These are phyloP conservation scores for Cunninghamia lanceolata DNA, from an alignment of 75 land plant species.

Conservation along the genomic window DNA sequence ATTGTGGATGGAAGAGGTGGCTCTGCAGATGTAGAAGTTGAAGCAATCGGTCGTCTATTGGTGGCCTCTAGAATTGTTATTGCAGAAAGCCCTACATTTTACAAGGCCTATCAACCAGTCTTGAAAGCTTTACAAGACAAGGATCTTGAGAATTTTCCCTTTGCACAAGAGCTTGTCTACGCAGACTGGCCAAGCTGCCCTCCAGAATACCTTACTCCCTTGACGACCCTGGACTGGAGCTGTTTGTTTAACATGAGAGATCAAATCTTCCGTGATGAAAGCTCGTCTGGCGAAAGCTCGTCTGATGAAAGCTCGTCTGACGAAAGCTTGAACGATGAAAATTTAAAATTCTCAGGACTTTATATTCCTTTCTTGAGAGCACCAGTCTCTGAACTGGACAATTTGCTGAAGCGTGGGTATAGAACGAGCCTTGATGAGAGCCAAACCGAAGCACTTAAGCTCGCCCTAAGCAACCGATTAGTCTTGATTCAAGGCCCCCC, in stretches of 20 bases:
- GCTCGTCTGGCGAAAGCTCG: background rate
- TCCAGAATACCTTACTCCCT: constrained; percentile 17
- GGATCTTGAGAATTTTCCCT: constrained; percentile 21
- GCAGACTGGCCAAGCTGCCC: background rate
- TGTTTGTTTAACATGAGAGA: constrained; percentile 6
- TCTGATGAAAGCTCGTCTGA: background rate
- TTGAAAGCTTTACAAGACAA: constrained; percentile 17
- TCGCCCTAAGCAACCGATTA: constrained; percentile 15
- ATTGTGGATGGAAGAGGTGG: background rate
- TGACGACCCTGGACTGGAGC: constrained; percentile 14
- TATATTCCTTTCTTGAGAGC: background rate
- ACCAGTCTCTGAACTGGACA: background rate
- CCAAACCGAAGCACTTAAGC: constrained; percentile 21
- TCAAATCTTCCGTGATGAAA: background rate
- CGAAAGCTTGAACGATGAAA: background rate
- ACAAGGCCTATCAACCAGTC: constrained; percentile 23
- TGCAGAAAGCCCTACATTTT: constrained; percentile 29
- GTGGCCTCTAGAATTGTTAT: constrained; percentile 12
- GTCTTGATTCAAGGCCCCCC: constrained; percentile 28
- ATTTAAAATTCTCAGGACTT: background rate
- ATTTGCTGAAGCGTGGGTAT: background rate
- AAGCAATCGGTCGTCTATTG: constrained; percentile 3
- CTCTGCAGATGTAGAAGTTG: background rate
- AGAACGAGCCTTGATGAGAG: background rate
- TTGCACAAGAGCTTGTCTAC: constrained; percentile 19